These are phyloP conservation scores for Helicostylum pulchrum DNA, from an alignment of 192 early-diverging fungal species.

Conservation along the genomic window DNA sequence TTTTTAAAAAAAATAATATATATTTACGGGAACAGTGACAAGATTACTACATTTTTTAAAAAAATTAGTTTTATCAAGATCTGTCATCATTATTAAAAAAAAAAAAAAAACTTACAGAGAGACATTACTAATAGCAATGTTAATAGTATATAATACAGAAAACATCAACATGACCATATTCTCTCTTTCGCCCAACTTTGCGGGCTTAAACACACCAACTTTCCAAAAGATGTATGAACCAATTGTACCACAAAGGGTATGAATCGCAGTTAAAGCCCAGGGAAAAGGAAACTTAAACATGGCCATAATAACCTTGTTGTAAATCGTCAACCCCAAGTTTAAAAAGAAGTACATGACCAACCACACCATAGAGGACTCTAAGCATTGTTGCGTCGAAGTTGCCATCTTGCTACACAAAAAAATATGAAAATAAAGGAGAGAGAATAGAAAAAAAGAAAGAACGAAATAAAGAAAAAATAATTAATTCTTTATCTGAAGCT, in stretches of 20 bases:
- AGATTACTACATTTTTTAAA: neutral
- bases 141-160: slow-evolving; percentile 84
- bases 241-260: slow-evolving; percentile 67
- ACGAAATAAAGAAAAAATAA: too few species aligned
- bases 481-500: too few species aligned
- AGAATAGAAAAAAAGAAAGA: neutral
- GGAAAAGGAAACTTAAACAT: slow-evolving; percentile 74
- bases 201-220: slow-evolving; percentile 52
- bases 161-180: slow-evolving; percentile 69
- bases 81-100: neutral
- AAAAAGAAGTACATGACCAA: slow-evolving; percentile 68
- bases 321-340: slow-evolving; percentile 76
- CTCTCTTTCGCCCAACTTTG: slow-evolving; percentile 51
- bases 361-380: slow-evolving; percentile 44
- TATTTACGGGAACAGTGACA: slow-evolving; percentile 41
- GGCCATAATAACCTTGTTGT: slow-evolving; percentile 81
- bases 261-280: slow-evolving; percentile 85
- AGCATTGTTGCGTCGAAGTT: neutral
- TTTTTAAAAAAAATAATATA: neutral
- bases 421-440: neutral
- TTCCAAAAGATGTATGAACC: slow-evolving; percentile 56
- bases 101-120: slow-evolving; percentile 64
- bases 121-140: slow-evolving; percentile 84
- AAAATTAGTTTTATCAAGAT: neutral
- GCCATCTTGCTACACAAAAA: slow-evolving; percentile 6